Base-by-base conservation (phyloP, 202 grass and related monocot species). In the Schoenoplectus tabernaemontani region DNA sequence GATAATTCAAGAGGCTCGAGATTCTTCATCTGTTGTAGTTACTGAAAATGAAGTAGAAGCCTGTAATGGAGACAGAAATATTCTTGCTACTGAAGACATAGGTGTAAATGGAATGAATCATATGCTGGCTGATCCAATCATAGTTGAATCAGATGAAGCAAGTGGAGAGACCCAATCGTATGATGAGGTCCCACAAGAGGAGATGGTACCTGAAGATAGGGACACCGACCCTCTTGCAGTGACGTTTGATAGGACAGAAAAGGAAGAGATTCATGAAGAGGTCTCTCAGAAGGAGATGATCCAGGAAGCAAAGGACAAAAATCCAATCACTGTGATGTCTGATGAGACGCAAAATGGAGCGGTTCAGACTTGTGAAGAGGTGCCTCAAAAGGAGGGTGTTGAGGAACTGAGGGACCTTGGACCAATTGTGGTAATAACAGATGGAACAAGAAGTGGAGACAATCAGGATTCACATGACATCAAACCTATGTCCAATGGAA, bases 1-100 rank as follows among this genome's bases (percentile, higher is more conserved):
- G 57, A 65, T 80, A 80, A 80, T 80, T 80, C 36, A 80, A 80
- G 77, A 80, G 77, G 41, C 23, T 17, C 57, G 1, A 47, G 59
- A 80, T 33, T 41, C 13, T 13, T 64, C 38, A 13, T 41, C 77
- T 4, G 39, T 42, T 64, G 24, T 64, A 61, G 23, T 33, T 36
- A 63, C 30, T 32, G 57, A 65, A 33, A 43, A 80, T 16, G 59
- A 33, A 62, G 12, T 63, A 36, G 77, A 64, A 51, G 37, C 59
- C 16, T 65, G 20, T 64, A 38, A 36, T 80, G 57, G 36, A 58
- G 51, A 78, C 23, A 24, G 34, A 59, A 34, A 43, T 22, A 78
- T 38, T 78, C 26, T 51, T 59, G 17, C 71, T 57, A 76, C 23
- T 59, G 53, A 59, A 78, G 75, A 20, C 33, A 10, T 22, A 23